Base-by-base conservation (phyloP, 176 grass and related monocot genomes). In the Aegilops umbellulata region DNA sequence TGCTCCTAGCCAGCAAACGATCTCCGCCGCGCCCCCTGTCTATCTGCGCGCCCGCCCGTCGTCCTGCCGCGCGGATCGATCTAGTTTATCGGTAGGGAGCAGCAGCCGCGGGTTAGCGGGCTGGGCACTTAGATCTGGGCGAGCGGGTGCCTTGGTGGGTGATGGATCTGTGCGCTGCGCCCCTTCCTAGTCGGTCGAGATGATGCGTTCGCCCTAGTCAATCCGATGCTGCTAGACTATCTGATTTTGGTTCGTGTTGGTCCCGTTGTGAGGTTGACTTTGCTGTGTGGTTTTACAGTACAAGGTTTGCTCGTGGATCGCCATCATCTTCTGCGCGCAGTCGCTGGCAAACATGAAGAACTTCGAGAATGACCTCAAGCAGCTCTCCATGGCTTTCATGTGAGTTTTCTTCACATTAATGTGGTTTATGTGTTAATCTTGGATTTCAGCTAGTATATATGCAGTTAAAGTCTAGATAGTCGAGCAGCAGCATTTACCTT, bases 371-470 rank as follows among this genome's bases (percentile, higher is more conserved):
- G 97, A 99, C 86, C 87, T 96, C 34, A 99, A 99, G 87, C 97
- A 99, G 82, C 65, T 99, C 46, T 99, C 94, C 51, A 96, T 99
- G 97, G 97, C 97, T 82, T 96, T 96, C 58, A 99, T 99, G 97
- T 96, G 87, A 92, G 94, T 90, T 77, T 31, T 46, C 78, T 87
- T 55, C n/a, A 41, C 47, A 39, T 7, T 53, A 13, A 1, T 70
- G 3, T 3, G 7, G 7, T 72, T 23, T 60, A 62, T 84, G 3
- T 17, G 20, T 58, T 55, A 36, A 79, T 60, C 41, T 83, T 26
- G 35, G 65, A 42, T 24, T 73, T 65, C 22, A 27, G 26, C 25
- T 64, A 10, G 53, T 74, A 30, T 30, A 30, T 30, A 80, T 29
- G 2, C 26, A 29, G 12, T 82, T 61, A 5, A 73, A 74, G 83